Conservation (phyloP, 805 yeast genomes). For the Candida anglica region DNA sequence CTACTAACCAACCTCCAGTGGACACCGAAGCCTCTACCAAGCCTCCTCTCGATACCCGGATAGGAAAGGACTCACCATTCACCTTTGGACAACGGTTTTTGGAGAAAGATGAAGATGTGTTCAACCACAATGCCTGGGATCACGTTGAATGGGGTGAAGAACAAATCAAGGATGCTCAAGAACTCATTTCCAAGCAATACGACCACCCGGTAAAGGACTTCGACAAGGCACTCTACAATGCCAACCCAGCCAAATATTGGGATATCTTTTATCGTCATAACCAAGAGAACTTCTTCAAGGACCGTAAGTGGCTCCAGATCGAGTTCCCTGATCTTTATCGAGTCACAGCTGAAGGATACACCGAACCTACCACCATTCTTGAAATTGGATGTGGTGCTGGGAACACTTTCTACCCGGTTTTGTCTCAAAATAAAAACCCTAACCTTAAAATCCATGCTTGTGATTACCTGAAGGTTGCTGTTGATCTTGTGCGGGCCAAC, state of each 20-base stretch:
- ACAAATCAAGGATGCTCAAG: slow-evolving; percentile 71
- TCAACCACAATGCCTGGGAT: slow-evolving; percentile 94
- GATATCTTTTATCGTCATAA: slow-evolving; percentile 89
- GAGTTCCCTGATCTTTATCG: slow-evolving; percentile 87
- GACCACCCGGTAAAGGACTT: slow-evolving; percentile 84
- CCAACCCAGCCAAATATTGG: slow-evolving; percentile 93
- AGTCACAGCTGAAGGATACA: slow-evolving; percentile 61
- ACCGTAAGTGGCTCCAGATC: slow-evolving; percentile 91
- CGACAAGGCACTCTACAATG: slow-evolving; percentile 73
- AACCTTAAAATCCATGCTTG: slow-evolving; percentile 73
- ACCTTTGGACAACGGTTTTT: slow-evolving; percentile 85
- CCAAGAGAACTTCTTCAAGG: slow-evolving; percentile 91
- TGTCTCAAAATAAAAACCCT: slow-evolving; percentile 79
- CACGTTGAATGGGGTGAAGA: slow-evolving; percentile 97
- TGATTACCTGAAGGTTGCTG: slow-evolving; percentile 87
- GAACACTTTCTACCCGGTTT: slow-evolving; percentile 88
- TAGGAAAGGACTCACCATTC: slow-evolving; percentile 87
- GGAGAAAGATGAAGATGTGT: slow-evolving; percentile 72
- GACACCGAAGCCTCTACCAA: no score
- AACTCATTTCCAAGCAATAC: slow-evolving; percentile 68
- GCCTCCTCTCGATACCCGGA: slow-evolving; percentile 51
- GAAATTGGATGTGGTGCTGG: slow-evolving; percentile 99
- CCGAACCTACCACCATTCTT: slow-evolving; percentile 68
- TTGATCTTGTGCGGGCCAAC: slow-evolving; percentile 71
- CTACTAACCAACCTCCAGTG: no score